Evolutionary conservation across 768 basidiomycete species (phyloP).

Genomic region (Solioccasus polychromus): DNA sequence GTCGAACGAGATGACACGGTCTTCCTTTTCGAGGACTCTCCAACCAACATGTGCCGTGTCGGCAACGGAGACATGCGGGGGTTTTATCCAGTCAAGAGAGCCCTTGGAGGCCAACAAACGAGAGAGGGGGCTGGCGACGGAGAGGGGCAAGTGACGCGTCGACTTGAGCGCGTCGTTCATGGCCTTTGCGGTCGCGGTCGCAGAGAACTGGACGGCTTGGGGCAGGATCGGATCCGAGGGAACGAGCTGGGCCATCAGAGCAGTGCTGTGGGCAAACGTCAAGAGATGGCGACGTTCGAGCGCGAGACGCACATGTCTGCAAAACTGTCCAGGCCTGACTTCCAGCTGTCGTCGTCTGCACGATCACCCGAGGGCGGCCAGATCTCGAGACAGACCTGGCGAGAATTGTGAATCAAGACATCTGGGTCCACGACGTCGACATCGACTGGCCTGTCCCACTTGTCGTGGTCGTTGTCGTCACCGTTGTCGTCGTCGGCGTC

Average conservation of each 20-base stretch:
- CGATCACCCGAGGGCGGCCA: conserved; percentile 44
- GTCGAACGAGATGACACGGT: conserved; percentile 28
- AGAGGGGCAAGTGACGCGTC: conserved; percentile 55
- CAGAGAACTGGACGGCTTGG: conserved; percentile 45
- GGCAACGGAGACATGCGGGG: conserved; percentile 47
- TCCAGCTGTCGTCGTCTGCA: conserved; percentile 34
- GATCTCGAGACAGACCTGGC: conserved; percentile 48
- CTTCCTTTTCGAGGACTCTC: conserved; percentile 64
- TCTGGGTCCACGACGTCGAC: no score
- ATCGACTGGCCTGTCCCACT: no score
- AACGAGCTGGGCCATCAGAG: conserved; percentile 41
- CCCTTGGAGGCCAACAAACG: conserved; percentile 68
- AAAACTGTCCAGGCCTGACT: conserved; percentile 46
- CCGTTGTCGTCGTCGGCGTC: no score
- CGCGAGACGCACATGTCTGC: conserved; percentile 63
- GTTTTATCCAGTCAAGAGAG: conserved; percentile 71
- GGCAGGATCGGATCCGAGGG: conserved; percentile 53
- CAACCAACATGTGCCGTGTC: conserved; percentile 67
- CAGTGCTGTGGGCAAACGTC: conserved; percentile 32
- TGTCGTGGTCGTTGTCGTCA: conserved; percentile 73
- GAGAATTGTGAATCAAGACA: conserved; percentile 53
- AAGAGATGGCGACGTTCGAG: not conserved
- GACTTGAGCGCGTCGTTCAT: conserved; percentile 60
- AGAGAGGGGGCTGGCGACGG: conserved; percentile 64
- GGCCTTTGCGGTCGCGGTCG: conserved; percentile 56